These are phyloP conservation scores for Linnemannia schmuckeri DNA, from an alignment of 192 early-diverging fungal species.

Conservation along the genomic window DNA sequence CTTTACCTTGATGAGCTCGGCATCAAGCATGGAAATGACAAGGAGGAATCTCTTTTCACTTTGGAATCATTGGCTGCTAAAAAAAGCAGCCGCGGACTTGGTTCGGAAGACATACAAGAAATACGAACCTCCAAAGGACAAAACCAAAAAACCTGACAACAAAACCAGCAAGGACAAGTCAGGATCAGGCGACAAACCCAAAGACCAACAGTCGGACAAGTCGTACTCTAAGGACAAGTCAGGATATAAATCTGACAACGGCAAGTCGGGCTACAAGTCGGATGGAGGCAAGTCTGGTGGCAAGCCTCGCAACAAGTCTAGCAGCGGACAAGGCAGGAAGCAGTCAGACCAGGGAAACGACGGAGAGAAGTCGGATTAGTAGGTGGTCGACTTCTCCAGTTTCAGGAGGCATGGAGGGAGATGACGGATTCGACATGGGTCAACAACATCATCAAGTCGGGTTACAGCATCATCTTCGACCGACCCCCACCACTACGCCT, in stretches of 20 bases:
- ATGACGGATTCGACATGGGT: too few species aligned
- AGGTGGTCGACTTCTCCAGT: too few species aligned
- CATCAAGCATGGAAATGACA: slow-evolving; percentile 1
- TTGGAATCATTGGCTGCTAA: neutral
- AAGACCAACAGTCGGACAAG: neutral
- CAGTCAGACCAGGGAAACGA: slow-evolving; percentile 1
- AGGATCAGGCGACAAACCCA: neutral
- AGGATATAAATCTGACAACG: neutral
- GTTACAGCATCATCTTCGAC: too few species aligned
- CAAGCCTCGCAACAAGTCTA: too few species aligned
- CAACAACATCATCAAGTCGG: too few species aligned
- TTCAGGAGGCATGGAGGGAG: too few species aligned
- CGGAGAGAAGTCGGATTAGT: too few species aligned
- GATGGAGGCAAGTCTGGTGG: neutral
- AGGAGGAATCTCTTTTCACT: neutral
- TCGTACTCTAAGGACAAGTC: neutral
- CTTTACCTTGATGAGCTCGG: slow-evolving; percentile 2
- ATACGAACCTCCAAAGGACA: neutral
- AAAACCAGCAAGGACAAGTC: neutral
- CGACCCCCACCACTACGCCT: too few species aligned
- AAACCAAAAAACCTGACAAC: neutral
- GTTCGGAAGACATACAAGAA: slow-evolving; percentile 4
- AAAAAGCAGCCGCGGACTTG: too few species aligned
- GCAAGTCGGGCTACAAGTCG: neutral
- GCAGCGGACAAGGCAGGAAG: neutral